These are phyloP conservation scores for Trebouxia sp. DNA, from an alignment of 139 green algal species.

Conservation along the genomic window DNA sequence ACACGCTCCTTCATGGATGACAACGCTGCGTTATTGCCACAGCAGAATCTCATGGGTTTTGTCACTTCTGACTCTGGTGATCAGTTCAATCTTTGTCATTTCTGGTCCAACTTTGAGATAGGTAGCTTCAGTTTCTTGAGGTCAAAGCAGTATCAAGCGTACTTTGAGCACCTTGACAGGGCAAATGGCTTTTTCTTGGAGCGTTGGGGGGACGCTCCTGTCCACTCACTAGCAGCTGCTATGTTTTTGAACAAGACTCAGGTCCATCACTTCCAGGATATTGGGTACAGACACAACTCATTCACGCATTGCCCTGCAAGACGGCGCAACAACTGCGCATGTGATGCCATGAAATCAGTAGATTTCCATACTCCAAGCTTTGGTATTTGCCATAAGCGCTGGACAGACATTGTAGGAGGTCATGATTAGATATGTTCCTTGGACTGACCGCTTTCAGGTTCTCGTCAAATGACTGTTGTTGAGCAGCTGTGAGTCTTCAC, in stretches of 20 bases:
- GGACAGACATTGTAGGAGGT: conserved; percentile 1
- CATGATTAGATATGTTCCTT: too few relatives aligned
- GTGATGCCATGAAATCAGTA: conserved; percentile 32
- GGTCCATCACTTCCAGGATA: conserved; percentile 33
- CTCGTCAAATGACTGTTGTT: too few relatives aligned
- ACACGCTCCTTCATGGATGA: conserved; percentile 12
- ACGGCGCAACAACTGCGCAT: conserved; percentile 35
- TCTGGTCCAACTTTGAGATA: conserved; percentile 52
- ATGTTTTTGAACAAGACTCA: conserved; percentile 36
- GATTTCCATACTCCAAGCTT: conserved; percentile 29
- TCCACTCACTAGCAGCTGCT: conserved; percentile 44
- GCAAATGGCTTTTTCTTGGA: conserved; percentile 46
- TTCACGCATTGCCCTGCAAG: conserved; percentile 32
- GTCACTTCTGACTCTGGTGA: conserved; percentile 6
- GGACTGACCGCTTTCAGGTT: too few relatives aligned
- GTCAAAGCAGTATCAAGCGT: conserved; percentile 23
- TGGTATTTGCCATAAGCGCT: conserved; percentile 33
- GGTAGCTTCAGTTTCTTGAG: conserved; percentile 43
- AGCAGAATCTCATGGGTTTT: conserved; percentile 29
- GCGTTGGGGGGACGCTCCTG: conserved; percentile 47
- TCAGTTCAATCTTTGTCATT: conserved; percentile 43
- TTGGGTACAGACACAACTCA: conserved; percentile 38
- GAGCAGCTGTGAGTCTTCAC: too few relatives aligned
- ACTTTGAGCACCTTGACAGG: conserved; percentile 39
- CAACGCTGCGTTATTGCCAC: not conserved